These are phyloP conservation scores for Babjeviella inositovora DNA, from an alignment of 805 yeast genomes.

Conservation along the genomic window DNA sequence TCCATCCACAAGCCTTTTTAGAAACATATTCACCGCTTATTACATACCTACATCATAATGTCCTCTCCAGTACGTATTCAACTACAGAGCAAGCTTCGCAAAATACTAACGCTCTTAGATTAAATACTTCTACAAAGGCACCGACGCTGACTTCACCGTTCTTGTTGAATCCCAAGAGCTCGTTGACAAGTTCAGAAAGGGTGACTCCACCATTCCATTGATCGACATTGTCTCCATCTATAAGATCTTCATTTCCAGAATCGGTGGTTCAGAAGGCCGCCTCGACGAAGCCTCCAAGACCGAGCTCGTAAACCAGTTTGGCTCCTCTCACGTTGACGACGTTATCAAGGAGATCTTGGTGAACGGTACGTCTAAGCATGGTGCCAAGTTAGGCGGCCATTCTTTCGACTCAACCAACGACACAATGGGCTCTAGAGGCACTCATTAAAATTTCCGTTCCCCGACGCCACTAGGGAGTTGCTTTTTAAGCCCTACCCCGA, in stretches of 20 bases:
- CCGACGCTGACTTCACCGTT: slow-evolving; percentile 43
- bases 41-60: too few species aligned
- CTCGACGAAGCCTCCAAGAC: slow-evolving; percentile 56
- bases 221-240: slow-evolving; percentile 46
- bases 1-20: too few species aligned
- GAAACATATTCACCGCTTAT: too few species aligned
- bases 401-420: slow-evolving; percentile 27
- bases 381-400: slow-evolving; percentile 9
- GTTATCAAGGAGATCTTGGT: slow-evolving; percentile 40
- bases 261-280: slow-evolving; percentile 60
- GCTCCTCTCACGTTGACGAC: slow-evolving; percentile 34
- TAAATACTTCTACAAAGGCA: slow-evolving; percentile 53
- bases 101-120: too few species aligned
- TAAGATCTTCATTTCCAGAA: slow-evolving; percentile 44
- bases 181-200: slow-evolving; percentile 27
- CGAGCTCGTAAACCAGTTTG: slow-evolving; percentile 56
- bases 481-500: too few species aligned
- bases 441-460: slow-evolving; percentile 2
- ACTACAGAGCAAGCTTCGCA: too few species aligned
- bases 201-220: slow-evolving; percentile 38
- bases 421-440: slow-evolving; percentile 15
- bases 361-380: slow-evolving; percentile 38
- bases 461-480: too few species aligned
- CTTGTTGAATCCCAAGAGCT: slow-evolving; percentile 40
- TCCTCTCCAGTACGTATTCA: too few species aligned